Conservation (phyloP, 2,329 filamentous ascomycete genomes). For the Diaporthe sp. region DNA sequence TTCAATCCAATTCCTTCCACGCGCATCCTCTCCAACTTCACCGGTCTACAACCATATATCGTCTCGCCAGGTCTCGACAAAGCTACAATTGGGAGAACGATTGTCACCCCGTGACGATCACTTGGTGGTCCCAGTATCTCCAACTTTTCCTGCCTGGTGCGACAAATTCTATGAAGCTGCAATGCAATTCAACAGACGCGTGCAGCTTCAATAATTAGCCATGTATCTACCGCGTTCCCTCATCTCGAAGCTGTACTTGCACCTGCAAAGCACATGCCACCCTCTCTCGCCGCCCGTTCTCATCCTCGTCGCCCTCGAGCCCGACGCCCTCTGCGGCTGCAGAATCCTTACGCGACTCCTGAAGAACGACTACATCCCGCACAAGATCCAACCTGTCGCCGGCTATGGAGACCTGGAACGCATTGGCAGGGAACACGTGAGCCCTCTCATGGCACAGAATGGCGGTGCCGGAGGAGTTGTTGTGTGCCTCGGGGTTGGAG, state of each 20-base stretch:
- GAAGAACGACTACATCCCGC: slow-evolving; percentile 96
- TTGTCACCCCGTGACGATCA: slow-evolving; percentile 13
- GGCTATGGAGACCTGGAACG: slow-evolving; percentile 92
- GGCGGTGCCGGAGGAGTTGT: slow-evolving; percentile 92
- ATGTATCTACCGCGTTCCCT: slow-evolving; percentile 97
- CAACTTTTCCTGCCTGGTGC: background rate
- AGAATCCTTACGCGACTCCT: slow-evolving; percentile 94
- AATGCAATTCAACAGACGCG: slow-evolving; percentile 51
- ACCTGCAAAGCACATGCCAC: slow-evolving; percentile 88
- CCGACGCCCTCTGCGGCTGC: slow-evolving; percentile 94
- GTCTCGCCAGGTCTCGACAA: background rate
- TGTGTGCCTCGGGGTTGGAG: slow-evolving; percentile 92
- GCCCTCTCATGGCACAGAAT: slow-evolving; percentile 86
- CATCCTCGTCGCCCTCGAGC: slow-evolving; percentile 92
- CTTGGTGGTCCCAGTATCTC: background rate
- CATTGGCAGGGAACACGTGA: slow-evolving; percentile 83
- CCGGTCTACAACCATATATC: background rate
- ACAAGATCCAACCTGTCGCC: slow-evolving; percentile 95
- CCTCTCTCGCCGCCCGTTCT: slow-evolving; percentile 93
- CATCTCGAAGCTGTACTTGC: slow-evolving; percentile 90
- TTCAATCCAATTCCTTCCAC: slow-evolving; percentile 35
- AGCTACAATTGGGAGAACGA: background rate
- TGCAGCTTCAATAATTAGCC: slow-evolving; percentile 47
- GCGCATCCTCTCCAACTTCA: slow-evolving; percentile 20
- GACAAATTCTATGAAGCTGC: slow-evolving; percentile 51